Conservation (phyloP, 768 basidiomycete genomes). For the Lactarius deliciosus region DNA sequence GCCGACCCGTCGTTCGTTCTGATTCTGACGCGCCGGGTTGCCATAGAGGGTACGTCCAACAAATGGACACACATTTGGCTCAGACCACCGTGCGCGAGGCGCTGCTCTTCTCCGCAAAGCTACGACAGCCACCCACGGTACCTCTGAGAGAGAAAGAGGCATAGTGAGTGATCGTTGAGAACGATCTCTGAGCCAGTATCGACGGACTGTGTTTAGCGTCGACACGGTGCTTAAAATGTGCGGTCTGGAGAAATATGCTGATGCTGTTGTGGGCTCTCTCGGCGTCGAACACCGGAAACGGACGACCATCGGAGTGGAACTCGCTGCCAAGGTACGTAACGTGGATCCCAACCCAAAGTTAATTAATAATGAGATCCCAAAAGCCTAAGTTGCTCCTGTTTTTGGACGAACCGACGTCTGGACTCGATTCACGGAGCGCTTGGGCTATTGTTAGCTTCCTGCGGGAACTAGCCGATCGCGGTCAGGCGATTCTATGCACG, state of each 20-base stretch:
- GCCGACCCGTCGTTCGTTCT: constrained; percentile 41
- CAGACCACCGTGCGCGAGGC: constrained; percentile 80
- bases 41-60: constrained; percentile 78
- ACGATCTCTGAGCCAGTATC: background rate
- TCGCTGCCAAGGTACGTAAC: constrained; percentile 63
- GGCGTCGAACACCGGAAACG: constrained; percentile 76
- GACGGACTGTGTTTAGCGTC: constrained; percentile 38
- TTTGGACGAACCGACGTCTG: constrained; percentile 85
- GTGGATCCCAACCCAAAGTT: background rate
- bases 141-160: constrained; percentile 70
- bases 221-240: constrained; percentile 59
- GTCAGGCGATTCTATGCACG: constrained; percentile 90
- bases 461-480: constrained; percentile 70
- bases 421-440: constrained; percentile 83
- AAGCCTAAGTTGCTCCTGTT: constrained; percentile 80
- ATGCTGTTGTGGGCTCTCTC: constrained; percentile 67
- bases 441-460: constrained; percentile 81
- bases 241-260: constrained; percentile 61
- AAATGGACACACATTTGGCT: constrained; percentile 77
- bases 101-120: constrained; percentile 71
- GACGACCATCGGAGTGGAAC: constrained; percentile 83
- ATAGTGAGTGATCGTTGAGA: constrained; percentile 52
- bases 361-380: background rate
- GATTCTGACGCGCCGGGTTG: background rate
- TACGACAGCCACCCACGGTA: constrained; percentile 71